These are phyloP conservation scores for Zostera marina DNA, from an alignment of 116 monocot species.

Conservation along the genomic window DNA sequence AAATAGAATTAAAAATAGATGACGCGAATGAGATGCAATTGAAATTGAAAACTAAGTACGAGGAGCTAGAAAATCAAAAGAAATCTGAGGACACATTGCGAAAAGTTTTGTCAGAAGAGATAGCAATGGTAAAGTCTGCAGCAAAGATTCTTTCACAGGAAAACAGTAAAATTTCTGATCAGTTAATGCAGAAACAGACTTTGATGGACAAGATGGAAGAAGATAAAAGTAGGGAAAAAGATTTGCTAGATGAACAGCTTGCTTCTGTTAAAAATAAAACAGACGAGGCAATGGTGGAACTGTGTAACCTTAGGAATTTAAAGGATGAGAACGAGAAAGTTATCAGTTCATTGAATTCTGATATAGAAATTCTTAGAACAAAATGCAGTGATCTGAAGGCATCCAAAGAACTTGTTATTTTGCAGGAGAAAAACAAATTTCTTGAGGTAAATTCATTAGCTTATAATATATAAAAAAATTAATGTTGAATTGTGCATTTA, in stretches of 20 bases:
- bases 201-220: constrained; percentile 22
- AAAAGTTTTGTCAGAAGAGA: constrained; percentile 33
- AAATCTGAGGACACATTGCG: constrained; percentile 19
- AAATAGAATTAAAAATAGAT: constrained; percentile 51
- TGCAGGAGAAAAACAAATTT: constrained; percentile 22
- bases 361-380: constrained; percentile 15
- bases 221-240: constrained; percentile 20
- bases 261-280: constrained; percentile 17
- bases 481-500: background rate
- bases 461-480: too few relatives aligned
- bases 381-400: constrained; percentile 15
- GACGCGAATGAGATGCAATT: constrained; percentile 32
- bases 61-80: constrained; percentile 37
- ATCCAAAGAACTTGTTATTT: constrained; percentile 17
- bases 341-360: constrained; percentile 23
- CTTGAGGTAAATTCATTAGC: constrained; percentile 20
- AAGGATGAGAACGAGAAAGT: constrained; percentile 28
- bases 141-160: constrained; percentile 28
- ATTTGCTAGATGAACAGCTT: constrained; percentile 26
- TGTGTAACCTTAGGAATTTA: constrained; percentile 13
- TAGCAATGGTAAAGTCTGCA: constrained; percentile 20
- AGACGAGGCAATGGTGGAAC: constrained; percentile 18
- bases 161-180: constrained; percentile 24
- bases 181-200: constrained; percentile 18
- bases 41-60: constrained; percentile 29